A percentile compares a stretch with the other conserved stretches of the same genome.
Evolutionary conservation across 2,329 filamentous ascomycete genomes (phyloP).

Genomic region (Trichoderma oligosporum): DNA sequence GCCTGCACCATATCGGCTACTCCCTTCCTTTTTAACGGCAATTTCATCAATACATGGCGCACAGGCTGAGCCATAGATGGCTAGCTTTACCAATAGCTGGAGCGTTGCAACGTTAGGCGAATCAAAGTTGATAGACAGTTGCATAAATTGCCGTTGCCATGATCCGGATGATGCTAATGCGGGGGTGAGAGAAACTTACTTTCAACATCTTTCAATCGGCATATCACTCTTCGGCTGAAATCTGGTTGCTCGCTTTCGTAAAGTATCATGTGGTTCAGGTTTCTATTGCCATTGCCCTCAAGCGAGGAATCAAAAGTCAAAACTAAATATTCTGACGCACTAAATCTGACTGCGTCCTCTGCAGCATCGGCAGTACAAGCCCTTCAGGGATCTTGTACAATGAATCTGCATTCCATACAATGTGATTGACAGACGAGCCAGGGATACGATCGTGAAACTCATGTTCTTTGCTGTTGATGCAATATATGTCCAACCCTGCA

Average conservation of each 20-base stretch:
- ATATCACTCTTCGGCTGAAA: background rate
- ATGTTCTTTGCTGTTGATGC: constrained; percentile 35
- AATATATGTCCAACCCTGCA: constrained; percentile 32
- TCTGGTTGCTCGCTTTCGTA: constrained; percentile 15
- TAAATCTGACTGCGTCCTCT: constrained; percentile 26
- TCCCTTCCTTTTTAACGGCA: background rate
- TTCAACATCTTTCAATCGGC: background rate
- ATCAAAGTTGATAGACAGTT: constrained; percentile 1
- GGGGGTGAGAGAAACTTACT: background rate
- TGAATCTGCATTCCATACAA: constrained; percentile 36
- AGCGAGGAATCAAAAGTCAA: background rate
- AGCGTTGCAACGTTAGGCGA: background rate
- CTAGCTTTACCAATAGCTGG: background rate
- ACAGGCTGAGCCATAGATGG: constrained; percentile 4
- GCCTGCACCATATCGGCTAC: background rate
- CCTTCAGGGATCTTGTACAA: constrained; percentile 61
- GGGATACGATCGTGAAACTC: constrained; percentile 37
- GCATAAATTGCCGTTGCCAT: background rate
- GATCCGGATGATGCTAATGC: background rate
- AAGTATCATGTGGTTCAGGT: constrained; percentile 20
- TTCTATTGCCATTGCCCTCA: background rate
- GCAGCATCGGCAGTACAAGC: constrained; percentile 58
- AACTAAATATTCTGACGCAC: constrained; percentile 16
- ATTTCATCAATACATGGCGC: background rate
- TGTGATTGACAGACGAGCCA: constrained; percentile 42